A percentile compares a stretch with the other conserved stretches of the same genome.
These are phyloP conservation scores for Russula abietina DNA, from an alignment of 768 basidiomycete species.

Conservation along the genomic window DNA sequence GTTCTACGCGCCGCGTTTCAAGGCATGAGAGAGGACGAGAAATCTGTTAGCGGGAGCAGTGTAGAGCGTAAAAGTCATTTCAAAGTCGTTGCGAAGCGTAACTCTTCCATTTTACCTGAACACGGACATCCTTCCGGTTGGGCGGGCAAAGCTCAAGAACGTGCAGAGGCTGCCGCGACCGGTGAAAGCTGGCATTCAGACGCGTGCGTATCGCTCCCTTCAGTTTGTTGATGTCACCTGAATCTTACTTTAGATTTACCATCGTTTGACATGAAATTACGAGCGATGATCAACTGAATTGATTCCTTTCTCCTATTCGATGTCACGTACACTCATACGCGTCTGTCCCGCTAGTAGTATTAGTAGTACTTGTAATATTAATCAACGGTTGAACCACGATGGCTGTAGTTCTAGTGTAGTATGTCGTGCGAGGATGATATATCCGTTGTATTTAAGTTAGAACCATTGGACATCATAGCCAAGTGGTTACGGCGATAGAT, in stretches of 20 bases:
- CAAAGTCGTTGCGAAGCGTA: conserved; percentile 71
- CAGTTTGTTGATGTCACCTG: not conserved
- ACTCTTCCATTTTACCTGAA: conserved; percentile 55
- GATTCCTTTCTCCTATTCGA: not conserved
- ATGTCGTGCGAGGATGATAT: not conserved
- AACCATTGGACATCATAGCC: conserved; percentile 52
- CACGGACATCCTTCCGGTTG: conserved; percentile 65
- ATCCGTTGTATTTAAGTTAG: not conserved
- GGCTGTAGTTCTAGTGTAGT: too few relatives aligned
- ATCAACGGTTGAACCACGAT: too few relatives aligned
- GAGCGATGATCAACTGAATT: not conserved
- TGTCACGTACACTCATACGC: not conserved
- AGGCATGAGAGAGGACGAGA: conserved; percentile 46
- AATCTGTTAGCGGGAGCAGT: conserved; percentile 33
- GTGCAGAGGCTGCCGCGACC: conserved; percentile 38
- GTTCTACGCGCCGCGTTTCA: conserved; percentile 63
- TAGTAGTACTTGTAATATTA: too few relatives aligned
- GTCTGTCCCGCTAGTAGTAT: not conserved
- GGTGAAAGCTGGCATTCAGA: conserved; percentile 52
- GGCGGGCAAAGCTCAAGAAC: conserved; percentile 51
- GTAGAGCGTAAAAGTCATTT: conserved; percentile 56
- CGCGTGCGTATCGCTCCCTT: conserved; percentile 34
- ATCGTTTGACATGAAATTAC: conserved; percentile 1
- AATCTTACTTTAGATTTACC: not conserved
- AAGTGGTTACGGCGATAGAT: conserved; percentile 74